Conservation (phyloP, 345 rosid species). For the Angophora floribunda region DNA sequence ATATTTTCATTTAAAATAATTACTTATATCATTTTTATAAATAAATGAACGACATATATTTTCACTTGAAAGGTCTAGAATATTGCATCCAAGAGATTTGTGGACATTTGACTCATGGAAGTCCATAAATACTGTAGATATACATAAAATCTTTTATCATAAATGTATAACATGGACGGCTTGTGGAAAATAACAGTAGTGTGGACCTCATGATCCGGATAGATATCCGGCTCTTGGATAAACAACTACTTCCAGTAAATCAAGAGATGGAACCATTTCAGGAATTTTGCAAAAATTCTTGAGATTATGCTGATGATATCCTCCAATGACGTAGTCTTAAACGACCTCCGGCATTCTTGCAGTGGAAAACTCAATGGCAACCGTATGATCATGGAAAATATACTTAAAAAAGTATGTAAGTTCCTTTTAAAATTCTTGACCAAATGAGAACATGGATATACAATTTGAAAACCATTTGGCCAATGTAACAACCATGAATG, state of each 20-base stretch:
- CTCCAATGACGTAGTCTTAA: not conserved
- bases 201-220: not conserved
- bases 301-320: not conserved
- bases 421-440: not conserved
- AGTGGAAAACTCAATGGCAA: not conserved
- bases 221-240: not conserved
- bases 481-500: not conserved
- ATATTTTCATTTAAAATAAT: too few relatives aligned
- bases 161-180: not conserved
- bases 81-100: not conserved
- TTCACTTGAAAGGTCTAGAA: not conserved
- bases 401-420: not conserved
- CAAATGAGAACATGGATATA: not conserved
- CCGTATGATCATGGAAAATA: not conserved
- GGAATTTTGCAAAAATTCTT: not conserved
- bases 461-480: not conserved
- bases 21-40: too few relatives aligned
- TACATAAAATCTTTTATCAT: not conserved
- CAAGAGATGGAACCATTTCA: not conserved
- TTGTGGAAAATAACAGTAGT: not conserved
- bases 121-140: not conserved
- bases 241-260: not conserved
- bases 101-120: not conserved
- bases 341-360: not conserved
- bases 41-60: not conserved